These are phyloP conservation scores for Boechera divaricarpa DNA, from an alignment of 345 rosid species.

Conservation along the genomic window DNA sequence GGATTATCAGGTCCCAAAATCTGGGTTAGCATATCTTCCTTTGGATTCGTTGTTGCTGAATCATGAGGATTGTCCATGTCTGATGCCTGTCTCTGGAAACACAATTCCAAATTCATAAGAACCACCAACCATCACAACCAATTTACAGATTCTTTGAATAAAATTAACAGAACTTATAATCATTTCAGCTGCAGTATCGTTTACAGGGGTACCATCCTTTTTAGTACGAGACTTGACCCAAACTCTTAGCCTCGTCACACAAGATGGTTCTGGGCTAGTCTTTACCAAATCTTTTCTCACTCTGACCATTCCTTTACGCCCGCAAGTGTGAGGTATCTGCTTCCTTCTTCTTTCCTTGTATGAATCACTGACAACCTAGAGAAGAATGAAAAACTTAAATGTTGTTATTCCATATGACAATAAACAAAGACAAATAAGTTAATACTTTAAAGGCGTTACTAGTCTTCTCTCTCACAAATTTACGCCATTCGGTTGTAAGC, in stretches of 20 bases:
- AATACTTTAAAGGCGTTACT: background rate
- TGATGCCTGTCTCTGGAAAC: conserved; percentile 1
- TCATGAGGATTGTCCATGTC: background rate
- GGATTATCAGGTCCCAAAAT: conserved; percentile 2
- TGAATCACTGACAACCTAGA: background rate
- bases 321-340: background rate
- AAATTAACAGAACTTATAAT: background rate
- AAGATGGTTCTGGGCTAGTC: background rate
- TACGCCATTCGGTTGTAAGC: background rate
- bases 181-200: background rate
- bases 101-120: background rate
- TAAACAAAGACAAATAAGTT: no score
- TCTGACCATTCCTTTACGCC: conserved; percentile 5
- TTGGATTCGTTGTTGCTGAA: conserved; percentile 5
- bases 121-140: no score
- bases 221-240: background rate
- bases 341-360: background rate
- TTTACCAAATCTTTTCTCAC: background rate
- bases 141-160: background rate
- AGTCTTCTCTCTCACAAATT: background rate
- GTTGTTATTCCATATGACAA: no score
- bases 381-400: no score
- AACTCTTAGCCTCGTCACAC: background rate
- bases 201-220: background rate
- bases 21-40: background rate